Evolutionary conservation across 2,329 filamentous ascomycete species (phyloP).

Genomic region (Blastomyces parvus): DNA sequence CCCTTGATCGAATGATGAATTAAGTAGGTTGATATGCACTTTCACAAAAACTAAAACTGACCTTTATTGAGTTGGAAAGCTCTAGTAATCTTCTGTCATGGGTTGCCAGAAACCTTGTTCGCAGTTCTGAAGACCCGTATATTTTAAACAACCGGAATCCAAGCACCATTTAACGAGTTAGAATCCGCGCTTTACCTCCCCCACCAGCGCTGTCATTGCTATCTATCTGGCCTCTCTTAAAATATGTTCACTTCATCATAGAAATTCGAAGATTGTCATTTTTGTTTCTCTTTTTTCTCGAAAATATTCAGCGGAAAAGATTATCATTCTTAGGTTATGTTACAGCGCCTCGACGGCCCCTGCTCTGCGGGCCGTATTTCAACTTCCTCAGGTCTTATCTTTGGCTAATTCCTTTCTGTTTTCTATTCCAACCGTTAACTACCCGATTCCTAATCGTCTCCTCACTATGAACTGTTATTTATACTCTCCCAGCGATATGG

Average conservation of each 20-base stretch:
- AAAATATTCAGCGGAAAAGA: neutral
- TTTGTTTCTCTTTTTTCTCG: neutral
- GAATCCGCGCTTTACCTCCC: neutral
- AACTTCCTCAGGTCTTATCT: neutral
- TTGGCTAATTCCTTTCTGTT: no score
- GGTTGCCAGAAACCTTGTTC: neutral
- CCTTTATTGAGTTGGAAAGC: neutral
- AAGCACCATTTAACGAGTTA: neutral
- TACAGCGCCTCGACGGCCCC: neutral
- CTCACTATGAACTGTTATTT: no score
- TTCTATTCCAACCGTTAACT: no score
- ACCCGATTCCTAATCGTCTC: no score
- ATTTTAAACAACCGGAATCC: neutral
- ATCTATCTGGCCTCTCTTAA: neutral
- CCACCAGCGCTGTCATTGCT: no score
- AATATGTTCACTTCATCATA: neutral
- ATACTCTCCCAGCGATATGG: no score
- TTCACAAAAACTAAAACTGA: neutral
- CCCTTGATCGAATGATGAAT: constrained; percentile 2
- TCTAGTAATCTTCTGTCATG: neutral
- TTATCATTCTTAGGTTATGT: neutral
- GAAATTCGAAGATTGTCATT: neutral
- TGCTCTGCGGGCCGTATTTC: neutral
- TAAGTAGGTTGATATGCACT: neutral
- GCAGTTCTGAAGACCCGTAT: neutral